Base-by-base conservation (phyloP, 306 rosid species). In the Hippophae rhamnoides region DNA sequence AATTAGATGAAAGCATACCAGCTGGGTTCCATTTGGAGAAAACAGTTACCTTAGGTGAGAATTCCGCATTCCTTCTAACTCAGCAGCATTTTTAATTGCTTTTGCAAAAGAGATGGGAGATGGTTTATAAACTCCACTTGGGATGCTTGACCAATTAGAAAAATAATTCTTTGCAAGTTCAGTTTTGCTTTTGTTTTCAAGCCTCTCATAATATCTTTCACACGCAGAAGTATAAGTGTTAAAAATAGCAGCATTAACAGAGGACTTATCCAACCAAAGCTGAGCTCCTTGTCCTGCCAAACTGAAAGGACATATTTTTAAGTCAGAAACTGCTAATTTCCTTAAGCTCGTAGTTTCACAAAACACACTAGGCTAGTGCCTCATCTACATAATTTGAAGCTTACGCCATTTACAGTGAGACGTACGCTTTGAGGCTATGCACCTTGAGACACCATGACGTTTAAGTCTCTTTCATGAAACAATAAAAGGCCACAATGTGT, bases 191-290 rank as follows among this genome's bases (percentile, higher is more conserved):
- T 65, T 74, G 41, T 53, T 79, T 72, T 76, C 84, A 11, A 44
- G 72, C 67, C 60, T 75, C 72, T n/a, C 47, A 50, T 67, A 61
- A 76, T 78, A 80, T 73, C 57, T 80, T 69, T 78, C 74, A 31
- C 95, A 85, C 54, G 96, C 84, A 74, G 82, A 72, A 60, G 76
- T 82, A 62, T 78, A 88, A 60, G 89, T 79, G 65, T 83, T 75
- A 54, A 81, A 93, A 78, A 88, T 83, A 60, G 95, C 99, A 75
- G 85, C 88, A 88, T 88, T 92, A 66, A 83, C 78, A 65, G 97
- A 79, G 44, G 95, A 81, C 61, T 82, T 80, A 71, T 87, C 96
- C 78, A 92, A 71, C 96, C 98, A 92, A 74, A 92, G 79, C 52
- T 73, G 52, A 62, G 80, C 71, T 49, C 82, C 84, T 47, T 57